Conservation (phyloP, 1,139 yeast species). For the Pichia sp. region DNA sequence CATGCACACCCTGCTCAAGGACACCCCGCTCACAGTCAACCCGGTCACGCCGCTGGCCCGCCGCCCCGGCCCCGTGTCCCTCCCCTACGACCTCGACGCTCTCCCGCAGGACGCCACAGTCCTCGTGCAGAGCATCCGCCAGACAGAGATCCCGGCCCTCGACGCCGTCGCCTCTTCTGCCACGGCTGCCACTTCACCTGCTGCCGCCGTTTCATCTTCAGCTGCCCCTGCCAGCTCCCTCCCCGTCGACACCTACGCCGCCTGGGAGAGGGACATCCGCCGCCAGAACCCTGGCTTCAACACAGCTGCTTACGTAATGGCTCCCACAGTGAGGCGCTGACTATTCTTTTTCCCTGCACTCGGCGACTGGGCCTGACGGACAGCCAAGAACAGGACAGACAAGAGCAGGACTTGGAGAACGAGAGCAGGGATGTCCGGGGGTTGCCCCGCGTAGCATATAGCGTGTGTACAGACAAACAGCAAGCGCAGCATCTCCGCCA, state of each 20-base stretch:
- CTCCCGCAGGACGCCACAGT: conserved; percentile 16
- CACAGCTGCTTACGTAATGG: conserved; percentile 21
- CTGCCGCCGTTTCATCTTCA: neutral
- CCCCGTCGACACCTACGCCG: neutral
- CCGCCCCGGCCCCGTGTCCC: conserved; percentile 24
- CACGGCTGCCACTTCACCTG: neutral
- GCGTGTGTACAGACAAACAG: too few species aligned
- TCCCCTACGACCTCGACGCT: conserved; percentile 27
- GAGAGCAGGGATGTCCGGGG: too few species aligned
- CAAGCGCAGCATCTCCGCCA: conserved; percentile 7
- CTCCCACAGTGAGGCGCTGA: conserved; percentile 21
- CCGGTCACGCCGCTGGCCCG: conserved; percentile 23
- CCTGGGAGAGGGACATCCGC: conserved; percentile 24
- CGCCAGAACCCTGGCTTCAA: conserved; percentile 10
- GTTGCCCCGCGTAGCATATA: too few species aligned
- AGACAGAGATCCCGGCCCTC: neutral
- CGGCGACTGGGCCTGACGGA: too few species aligned
- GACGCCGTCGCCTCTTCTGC: neutral
- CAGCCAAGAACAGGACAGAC: too few species aligned
- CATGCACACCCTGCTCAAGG: neutral
- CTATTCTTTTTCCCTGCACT: neutral
- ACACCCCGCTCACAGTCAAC: conserved; percentile 23
- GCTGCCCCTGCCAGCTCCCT: neutral
- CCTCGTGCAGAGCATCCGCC: neutral
- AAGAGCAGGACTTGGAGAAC: too few species aligned